These are phyloP conservation scores for Sclerotinia glacialis DNA, from an alignment of 2,329 filamentous ascomycete genomes.

Conservation along the genomic window DNA sequence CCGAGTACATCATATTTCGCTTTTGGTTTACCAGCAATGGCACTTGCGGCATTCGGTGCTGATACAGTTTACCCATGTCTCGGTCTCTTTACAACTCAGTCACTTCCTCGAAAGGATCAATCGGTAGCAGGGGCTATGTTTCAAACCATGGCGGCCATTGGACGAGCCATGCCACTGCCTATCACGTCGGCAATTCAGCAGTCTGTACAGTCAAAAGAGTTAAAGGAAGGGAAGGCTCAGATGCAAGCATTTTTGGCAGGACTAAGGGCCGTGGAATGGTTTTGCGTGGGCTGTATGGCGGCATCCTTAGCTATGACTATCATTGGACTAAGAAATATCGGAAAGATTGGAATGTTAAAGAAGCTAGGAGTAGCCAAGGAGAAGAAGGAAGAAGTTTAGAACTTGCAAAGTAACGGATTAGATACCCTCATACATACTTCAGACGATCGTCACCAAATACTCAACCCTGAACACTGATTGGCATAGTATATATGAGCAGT, in stretches of 20 bases:
- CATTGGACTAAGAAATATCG: conserved; percentile 32
- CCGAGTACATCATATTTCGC: conserved; percentile 63
- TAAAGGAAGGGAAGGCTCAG: conserved; percentile 36
- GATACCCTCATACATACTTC: too few species aligned
- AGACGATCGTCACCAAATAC: too few species aligned
- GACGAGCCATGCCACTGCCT: conserved; percentile 63
- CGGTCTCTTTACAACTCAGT: conserved; percentile 62
- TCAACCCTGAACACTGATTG: too few species aligned
- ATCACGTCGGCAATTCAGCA: conserved; percentile 64
- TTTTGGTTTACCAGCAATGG: conserved; percentile 64
- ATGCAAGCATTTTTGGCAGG: conserved; percentile 27
- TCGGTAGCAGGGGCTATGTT: conserved; percentile 66
- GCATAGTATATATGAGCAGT: background rate
- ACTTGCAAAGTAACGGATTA: background rate
- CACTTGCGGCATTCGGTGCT: conserved; percentile 62
- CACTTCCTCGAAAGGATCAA: conserved; percentile 61
- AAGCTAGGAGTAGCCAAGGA: conserved; percentile 27
- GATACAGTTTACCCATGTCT: conserved; percentile 66
- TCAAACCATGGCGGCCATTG: conserved; percentile 64
- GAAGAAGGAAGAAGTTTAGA: background rate
- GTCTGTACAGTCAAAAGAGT: conserved; percentile 53
- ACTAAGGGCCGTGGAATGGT: conserved; percentile 32
- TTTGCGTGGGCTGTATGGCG: conserved; percentile 30
- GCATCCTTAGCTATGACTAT: conserved; percentile 22
- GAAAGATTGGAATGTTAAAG: conserved; percentile 35